These are phyloP conservation scores for Rhizophora mangle DNA, from an alignment of 345 rosid species.

Conservation along the genomic window DNA sequence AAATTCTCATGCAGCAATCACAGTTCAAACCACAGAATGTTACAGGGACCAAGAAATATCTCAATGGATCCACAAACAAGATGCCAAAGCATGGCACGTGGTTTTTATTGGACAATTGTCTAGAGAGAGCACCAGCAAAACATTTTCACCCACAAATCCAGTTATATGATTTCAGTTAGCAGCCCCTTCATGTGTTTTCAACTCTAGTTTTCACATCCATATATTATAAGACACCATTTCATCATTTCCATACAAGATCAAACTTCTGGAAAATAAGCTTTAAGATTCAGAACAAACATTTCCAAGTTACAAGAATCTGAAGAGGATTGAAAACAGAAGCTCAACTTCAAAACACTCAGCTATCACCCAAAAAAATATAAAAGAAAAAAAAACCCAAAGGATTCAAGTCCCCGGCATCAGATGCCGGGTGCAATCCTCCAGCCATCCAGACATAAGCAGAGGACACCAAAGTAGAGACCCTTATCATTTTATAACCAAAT, in stretches of 20 bases:
- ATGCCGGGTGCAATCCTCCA: not conserved
- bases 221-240: not conserved
- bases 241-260: too few relatives aligned
- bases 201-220: not conserved
- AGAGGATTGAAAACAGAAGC: too few relatives aligned
- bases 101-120: not conserved
- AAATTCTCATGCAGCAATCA: not conserved
- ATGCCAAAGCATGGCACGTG: not conserved
- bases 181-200: not conserved
- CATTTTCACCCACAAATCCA: not conserved
- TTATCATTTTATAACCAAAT: not conserved
- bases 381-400: not conserved
- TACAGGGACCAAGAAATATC: not conserved
- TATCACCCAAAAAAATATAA: too few relatives aligned
- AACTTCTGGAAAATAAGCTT: not conserved
- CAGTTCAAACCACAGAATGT: not conserved
- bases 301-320: not conserved
- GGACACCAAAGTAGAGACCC: not conserved
- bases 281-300: not conserved
- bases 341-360: not conserved
- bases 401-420: not conserved
- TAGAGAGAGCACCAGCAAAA: not conserved
- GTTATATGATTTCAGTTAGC: not conserved
- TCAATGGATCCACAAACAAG: not conserved
- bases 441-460: not conserved